These are phyloP conservation scores for Neurospora sp. DNA, from an alignment of 495 filamentous ascomycete species.

Conservation along the genomic window DNA sequence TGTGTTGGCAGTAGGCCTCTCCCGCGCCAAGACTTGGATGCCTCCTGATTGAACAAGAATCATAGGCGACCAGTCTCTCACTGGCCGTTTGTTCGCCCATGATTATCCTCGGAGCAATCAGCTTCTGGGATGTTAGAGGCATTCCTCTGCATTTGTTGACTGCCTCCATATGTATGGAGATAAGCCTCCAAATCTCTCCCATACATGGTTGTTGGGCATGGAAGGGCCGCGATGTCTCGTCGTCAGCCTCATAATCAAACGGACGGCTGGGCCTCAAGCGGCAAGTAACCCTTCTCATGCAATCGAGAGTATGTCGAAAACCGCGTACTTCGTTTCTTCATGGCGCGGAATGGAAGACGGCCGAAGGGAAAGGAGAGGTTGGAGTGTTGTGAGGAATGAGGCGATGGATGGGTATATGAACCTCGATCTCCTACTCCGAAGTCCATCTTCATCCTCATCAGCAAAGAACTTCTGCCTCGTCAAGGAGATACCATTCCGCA, in stretches of 20 bases:
- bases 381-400: neutral
- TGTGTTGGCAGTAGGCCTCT: neutral
- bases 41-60: neutral
- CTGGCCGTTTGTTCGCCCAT: neutral
- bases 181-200: neutral
- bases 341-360: neutral
- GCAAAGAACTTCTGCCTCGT: neutral
- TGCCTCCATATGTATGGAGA: neutral
- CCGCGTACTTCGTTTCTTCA: neutral
- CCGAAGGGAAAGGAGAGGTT: neutral
- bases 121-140: neutral
- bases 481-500: neutral
- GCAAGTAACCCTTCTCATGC: neutral
- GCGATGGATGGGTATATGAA: neutral
- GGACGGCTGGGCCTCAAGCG: neutral
- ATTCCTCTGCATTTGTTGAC: neutral
- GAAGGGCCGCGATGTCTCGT: neutral
- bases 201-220: neutral
- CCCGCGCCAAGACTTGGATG: neutral
- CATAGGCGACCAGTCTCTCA: neutral
- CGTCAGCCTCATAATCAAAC: neutral
- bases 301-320: neutral
- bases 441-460: neutral
- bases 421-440: neutral
- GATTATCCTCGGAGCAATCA: neutral